phyloP scores from a whole-genome alignment of 306 rosid species.

The Dalbergia cochinchinensis region DNA sequence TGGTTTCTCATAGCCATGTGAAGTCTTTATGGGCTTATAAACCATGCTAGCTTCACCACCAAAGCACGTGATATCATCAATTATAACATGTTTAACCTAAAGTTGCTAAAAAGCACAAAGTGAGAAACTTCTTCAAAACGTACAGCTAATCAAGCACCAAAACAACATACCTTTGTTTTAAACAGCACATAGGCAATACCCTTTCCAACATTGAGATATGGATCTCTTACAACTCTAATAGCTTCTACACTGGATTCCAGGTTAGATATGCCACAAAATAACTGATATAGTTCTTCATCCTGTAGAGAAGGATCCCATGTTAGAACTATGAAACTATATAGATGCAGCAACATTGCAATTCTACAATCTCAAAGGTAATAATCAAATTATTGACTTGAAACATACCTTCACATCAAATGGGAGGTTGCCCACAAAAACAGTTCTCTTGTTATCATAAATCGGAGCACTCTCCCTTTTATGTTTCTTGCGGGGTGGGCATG shows the following conservation, averaged over 20 bases:
- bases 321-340: constrained; percentile 26
- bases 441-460: constrained; percentile 82
- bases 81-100: constrained; percentile 27
- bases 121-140: constrained; percentile 2
- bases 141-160: constrained; percentile 1
- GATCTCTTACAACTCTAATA: constrained; percentile 86
- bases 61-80: not conserved
- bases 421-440: constrained; percentile 95
- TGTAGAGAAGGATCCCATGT: constrained; percentile 48
- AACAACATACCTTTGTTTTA: constrained; percentile 74
- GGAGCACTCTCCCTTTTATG: constrained; percentile 69
- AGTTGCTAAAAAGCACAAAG: not conserved
- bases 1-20: not conserved
- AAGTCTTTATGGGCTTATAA: not conserved
- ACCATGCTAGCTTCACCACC: constrained; percentile 14
- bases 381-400: constrained; percentile 19
- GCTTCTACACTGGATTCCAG: constrained; percentile 76
- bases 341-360: not conserved
- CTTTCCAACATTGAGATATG: constrained; percentile 83
- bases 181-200: constrained; percentile 89
- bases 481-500: constrained; percentile 98
- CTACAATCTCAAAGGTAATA: not conserved
- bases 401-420: constrained; percentile 94
- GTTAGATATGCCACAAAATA: constrained; percentile 73
- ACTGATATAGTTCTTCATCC: constrained; percentile 93